Conservation (phyloP, 116 monocot genomes). For the Phalaenopsis hybrid region DNA sequence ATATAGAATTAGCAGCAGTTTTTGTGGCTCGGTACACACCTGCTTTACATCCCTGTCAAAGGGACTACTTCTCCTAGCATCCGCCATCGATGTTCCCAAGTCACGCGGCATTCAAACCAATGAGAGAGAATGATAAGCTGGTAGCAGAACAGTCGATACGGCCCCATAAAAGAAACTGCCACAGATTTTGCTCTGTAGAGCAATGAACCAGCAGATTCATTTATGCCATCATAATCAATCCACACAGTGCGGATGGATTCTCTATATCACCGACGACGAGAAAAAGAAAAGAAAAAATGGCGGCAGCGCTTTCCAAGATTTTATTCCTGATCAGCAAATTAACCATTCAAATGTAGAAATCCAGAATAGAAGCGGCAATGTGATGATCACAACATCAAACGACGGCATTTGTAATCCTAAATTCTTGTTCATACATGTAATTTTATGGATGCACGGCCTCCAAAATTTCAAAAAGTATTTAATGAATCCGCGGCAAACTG, state of each 20-base stretch:
- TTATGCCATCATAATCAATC: conserved; percentile 12
- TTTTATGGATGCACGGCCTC: neutral
- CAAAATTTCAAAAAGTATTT: neutral
- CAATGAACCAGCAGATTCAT: conserved; percentile 12
- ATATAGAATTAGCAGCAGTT: neutral
- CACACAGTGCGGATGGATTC: neutral
- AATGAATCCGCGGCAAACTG: neutral
- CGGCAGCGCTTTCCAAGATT: neutral
- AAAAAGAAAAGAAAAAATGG: too few relatives aligned
- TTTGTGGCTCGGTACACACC: conserved; percentile 12
- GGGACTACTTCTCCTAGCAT: conserved; percentile 30
- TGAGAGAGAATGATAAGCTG: conserved; percentile 1
- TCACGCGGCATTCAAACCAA: conserved; percentile 3
- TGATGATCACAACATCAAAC: neutral
- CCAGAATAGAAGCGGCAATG: neutral
- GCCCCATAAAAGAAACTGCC: conserved; percentile 18
- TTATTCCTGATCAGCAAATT: neutral
- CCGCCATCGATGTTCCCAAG: conserved; percentile 30
- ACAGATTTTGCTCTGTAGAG: neutral
- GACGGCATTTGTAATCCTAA: neutral
- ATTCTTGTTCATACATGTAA: neutral
- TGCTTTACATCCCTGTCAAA: conserved; percentile 57
- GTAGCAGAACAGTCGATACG: neutral
- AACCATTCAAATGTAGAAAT: neutral
- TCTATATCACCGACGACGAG: neutral